Base-by-base conservation (phyloP, 208 protist species). In the Wallacemonas sp. region DNA sequence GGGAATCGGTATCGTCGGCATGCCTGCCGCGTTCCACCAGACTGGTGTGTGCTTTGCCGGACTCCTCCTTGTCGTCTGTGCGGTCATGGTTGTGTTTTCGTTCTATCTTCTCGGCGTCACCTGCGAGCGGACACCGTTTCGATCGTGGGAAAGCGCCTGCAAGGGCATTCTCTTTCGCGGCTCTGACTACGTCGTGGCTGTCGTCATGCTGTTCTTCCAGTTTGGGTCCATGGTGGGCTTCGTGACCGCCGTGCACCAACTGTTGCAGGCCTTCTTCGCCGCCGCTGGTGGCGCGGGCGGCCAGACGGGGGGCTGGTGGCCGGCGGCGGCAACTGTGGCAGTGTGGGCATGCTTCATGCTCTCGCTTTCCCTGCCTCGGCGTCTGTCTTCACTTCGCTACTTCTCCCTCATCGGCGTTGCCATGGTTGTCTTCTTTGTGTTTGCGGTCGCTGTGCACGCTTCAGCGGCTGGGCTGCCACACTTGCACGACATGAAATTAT, bases 331-430 rank as follows among this genome's bases (percentile, higher is more conserved):
- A 1, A 85, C 46, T 10, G 22, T 54, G 12, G 12, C 6, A 8
- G 71, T 91, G 19, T 87, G 84, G 82, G 37, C 79, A 22, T 66
- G 78, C 36, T 75, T 75, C 15, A 91, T 91, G 87, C 63, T 93
- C 32, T 66, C 71, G 1, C 50, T 89, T 22, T 81, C 66, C 38
- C 27, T 88, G 1, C 81, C 80, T 9, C 79, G 83, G 44, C 60
- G 68, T 19, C 64, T 93, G 22, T 71, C 87, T 1, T 91, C 83
- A 21, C 68, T 93, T 21, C 83, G 81, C 10, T 91, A 81, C 59
- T 69, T 80, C 57, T 87, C 81, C 6, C 63, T 81, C 37, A 50
- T 94, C 21, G 87, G 79, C 22, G 79, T 90, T n/a, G 48, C 75
- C 10, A 78, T 78, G 42, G 74, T 90, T 33, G 44, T 79, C 19